phyloP scores from a whole-genome alignment of 2,329 filamentous ascomycete species.

The Fusarium lyarnte region DNA sequence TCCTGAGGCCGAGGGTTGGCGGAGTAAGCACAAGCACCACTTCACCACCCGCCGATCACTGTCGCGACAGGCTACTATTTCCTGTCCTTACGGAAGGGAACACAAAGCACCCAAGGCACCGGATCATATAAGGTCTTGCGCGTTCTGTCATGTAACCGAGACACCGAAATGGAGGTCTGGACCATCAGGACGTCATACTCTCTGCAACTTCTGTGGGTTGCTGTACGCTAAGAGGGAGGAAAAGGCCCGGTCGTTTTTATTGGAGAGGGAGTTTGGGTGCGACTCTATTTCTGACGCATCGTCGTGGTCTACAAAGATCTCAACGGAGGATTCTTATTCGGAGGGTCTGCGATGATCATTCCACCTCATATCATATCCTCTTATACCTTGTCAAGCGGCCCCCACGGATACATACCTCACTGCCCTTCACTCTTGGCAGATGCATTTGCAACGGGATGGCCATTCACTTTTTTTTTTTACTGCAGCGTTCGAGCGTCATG shows the following conservation, averaged over 20 bases:
- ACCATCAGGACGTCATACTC: not conserved
- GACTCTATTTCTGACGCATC: not conserved
- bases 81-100: not conserved
- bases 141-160: not conserved
- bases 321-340: not conserved
- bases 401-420: not conserved
- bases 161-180: slow-evolving; percentile 19
- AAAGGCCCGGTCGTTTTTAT: not conserved
- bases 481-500: not conserved
- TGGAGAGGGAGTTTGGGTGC: not conserved
- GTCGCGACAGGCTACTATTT: not conserved
- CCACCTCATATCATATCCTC: too few species aligned
- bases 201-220: slow-evolving; percentile 23
- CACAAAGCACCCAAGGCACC: not conserved
- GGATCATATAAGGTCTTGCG: not conserved
- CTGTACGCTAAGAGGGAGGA: slow-evolving; percentile 3
- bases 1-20: not conserved
- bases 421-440: not conserved
- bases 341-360: not conserved
- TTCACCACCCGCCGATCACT: not conserved
- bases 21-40: not conserved
- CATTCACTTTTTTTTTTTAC: not conserved
- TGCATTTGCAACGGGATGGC: not conserved
- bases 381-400: not conserved
- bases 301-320: not conserved